Percentiles rank a stretch among this genome's conserved stretches.
phyloP scores from a whole-genome alignment of 148 eudicot species.

The Diospyros lotus region DNA sequence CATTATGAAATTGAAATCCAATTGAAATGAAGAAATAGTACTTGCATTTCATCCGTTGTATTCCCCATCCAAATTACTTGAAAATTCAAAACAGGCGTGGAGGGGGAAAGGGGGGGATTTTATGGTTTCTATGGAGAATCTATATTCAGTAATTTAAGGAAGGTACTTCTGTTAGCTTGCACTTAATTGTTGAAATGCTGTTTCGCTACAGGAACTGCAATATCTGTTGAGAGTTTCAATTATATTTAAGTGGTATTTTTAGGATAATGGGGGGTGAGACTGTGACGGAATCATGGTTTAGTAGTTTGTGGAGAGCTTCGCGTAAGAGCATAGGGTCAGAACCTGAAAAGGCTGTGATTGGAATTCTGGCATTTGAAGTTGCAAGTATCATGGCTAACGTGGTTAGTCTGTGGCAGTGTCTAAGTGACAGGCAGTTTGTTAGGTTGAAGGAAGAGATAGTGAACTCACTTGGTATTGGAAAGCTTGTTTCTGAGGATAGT shows the following conservation, averaged over 20 bases:
- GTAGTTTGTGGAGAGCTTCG: slow-evolving; percentile 64
- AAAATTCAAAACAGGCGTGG: background rate
- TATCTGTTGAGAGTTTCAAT: background rate
- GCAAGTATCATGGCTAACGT: slow-evolving; percentile 75
- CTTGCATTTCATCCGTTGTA: background rate
- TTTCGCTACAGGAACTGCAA: slow-evolving; percentile 10
- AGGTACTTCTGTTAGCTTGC: background rate
- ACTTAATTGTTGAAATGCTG: background rate
- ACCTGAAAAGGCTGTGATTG: slow-evolving; percentile 53
- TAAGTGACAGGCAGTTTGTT: slow-evolving; percentile 52
- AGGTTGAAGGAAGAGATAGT: slow-evolving; percentile 61
- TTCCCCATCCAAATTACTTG: background rate
- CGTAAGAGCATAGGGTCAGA: slow-evolving; percentile 33
- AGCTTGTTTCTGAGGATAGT: slow-evolving; percentile 73
- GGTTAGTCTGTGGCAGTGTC: slow-evolving; percentile 61
- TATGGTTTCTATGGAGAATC: background rate
- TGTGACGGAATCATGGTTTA: slow-evolving; percentile 63
- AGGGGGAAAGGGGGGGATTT: no score
- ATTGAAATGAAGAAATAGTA: background rate
- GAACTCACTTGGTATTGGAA: slow-evolving; percentile 62
- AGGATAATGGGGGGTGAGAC: slow-evolving; percentile 54
- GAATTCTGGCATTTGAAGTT: slow-evolving; percentile 76
- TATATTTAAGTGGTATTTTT: background rate
- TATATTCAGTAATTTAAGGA: background rate
- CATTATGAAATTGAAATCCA: no score